phyloP scores from a whole-genome alignment of 1,284 basidiomycete genomes.

The Vanrija pseudolonga region DNA sequence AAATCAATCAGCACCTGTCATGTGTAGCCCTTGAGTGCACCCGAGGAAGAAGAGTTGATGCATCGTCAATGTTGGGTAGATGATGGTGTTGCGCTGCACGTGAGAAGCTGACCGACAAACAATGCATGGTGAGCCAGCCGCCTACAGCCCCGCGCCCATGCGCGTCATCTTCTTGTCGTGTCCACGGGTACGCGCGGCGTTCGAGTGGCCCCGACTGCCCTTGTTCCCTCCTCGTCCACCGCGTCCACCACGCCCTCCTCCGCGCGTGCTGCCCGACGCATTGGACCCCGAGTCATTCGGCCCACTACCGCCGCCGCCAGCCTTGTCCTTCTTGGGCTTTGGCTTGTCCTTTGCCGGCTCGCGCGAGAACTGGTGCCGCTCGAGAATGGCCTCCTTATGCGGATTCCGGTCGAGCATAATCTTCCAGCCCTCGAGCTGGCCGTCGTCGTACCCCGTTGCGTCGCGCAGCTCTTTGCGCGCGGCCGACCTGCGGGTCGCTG shows the following conservation, averaged over 20 bases:
- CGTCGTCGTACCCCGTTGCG: slow-evolving; percentile 63
- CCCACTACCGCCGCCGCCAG: neutral
- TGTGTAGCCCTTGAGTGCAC: slow-evolving; percentile 3
- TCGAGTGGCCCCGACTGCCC: slow-evolving; percentile 45
- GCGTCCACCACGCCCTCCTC: slow-evolving; percentile 29
- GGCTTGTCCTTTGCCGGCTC: slow-evolving; percentile 6
- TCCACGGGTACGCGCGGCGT: slow-evolving; percentile 47
- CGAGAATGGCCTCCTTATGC: slow-evolving; percentile 48
- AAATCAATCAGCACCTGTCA: slow-evolving; percentile 1
- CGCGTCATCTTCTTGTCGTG: slow-evolving; percentile 48
- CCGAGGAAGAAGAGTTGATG: slow-evolving; percentile 6
- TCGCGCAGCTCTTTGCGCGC: slow-evolving; percentile 61
- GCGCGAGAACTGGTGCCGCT: slow-evolving; percentile 28
- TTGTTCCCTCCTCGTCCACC: slow-evolving; percentile 38
- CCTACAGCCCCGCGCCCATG: slow-evolving; percentile 33
- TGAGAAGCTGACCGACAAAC: too few species aligned
- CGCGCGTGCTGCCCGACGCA: slow-evolving; percentile 3
- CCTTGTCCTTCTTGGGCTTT: slow-evolving; percentile 2
- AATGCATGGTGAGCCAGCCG: too few species aligned
- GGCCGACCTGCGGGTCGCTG: slow-evolving; percentile 63
- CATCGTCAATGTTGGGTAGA: slow-evolving; percentile 9
- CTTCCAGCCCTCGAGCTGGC: slow-evolving; percentile 82
- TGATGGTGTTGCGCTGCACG: too few species aligned
- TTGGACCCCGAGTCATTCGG: neutral
- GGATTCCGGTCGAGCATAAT: slow-evolving; percentile 76